Conservation (phyloP, 2,329 filamentous ascomycete species). For the Magnaporthiopsis incrustans region DNA sequence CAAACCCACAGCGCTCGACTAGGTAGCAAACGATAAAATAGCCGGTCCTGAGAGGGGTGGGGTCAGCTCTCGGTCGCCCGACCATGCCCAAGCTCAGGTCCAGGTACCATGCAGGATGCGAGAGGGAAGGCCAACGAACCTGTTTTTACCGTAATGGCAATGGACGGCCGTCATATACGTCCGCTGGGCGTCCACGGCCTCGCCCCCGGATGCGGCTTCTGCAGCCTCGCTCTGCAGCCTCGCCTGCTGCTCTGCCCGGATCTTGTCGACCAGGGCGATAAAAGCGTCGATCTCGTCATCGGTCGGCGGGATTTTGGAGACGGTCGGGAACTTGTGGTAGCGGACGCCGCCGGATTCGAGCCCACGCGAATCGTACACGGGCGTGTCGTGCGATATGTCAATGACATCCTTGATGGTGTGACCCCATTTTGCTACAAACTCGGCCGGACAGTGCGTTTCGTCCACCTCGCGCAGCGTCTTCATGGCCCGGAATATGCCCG, state of each 20-base stretch:
- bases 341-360: constrained; percentile 58
- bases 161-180: constrained; percentile 65
- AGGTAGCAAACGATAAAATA: constrained; percentile 87
- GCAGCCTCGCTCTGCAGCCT: constrained; percentile 15
- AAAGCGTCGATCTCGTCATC: constrained; percentile 45
- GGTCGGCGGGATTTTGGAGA: constrained; percentile 79
- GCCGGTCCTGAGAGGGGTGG: constrained; percentile 54
- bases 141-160: constrained; percentile 69
- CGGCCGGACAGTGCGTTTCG: constrained; percentile 65
- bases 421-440: constrained; percentile 63
- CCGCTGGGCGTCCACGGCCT: constrained; percentile 16
- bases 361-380: constrained; percentile 74
- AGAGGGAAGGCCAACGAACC: not conserved
- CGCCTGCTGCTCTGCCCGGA: constrained; percentile 47
- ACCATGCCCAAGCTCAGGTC: not conserved
- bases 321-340: constrained; percentile 83
- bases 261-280: constrained; percentile 47
- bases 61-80: not conserved
- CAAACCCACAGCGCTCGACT: constrained; percentile 69
- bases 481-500: constrained; percentile 74
- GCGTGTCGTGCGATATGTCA: constrained; percentile 85
- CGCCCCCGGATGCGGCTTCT: constrained; percentile 24
- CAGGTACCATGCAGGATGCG: not conserved
- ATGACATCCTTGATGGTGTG: constrained; percentile 65
- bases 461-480: constrained; percentile 91